phyloP scores from a whole-genome alignment of 2,329 filamentous ascomycete genomes.

The Chalaropsis thielavioides region DNA sequence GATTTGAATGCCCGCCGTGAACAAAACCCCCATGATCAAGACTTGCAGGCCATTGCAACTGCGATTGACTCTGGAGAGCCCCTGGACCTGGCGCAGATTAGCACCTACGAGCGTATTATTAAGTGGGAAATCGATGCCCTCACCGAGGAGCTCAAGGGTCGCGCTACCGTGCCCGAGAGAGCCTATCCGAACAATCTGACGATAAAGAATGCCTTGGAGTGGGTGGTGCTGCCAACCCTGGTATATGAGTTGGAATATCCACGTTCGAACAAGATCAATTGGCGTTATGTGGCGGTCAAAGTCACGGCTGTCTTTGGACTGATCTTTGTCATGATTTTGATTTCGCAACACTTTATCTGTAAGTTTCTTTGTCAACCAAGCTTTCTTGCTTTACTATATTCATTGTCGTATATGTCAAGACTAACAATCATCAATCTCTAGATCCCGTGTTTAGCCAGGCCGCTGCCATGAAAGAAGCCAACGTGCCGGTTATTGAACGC shows the following conservation, averaged over 20 bases:
- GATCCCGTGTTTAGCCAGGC: conserved; percentile 56
- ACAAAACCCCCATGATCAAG: conserved; percentile 41
- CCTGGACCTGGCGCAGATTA: conserved; percentile 47
- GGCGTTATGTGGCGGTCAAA: conserved; percentile 64
- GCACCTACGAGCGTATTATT: conserved; percentile 50
- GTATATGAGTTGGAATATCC: conserved; percentile 72
- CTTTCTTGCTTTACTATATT: not conserved
- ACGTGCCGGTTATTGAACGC: conserved; percentile 44
- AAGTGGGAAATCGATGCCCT: conserved; percentile 51
- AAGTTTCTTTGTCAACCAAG: conserved; percentile 11
- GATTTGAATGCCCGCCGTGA: conserved; percentile 24
- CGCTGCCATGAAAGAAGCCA: conserved; percentile 51
- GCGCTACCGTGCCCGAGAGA: conserved; percentile 34
- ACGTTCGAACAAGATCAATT: conserved; percentile 51
- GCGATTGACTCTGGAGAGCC: conserved; percentile 33
- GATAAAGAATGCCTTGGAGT: conserved; percentile 51
- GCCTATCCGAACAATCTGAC: conserved; percentile 58
- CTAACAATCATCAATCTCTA: conserved; percentile 19
- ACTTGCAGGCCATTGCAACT: conserved; percentile 33
- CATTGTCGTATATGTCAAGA: not conserved
- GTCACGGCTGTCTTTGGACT: conserved; percentile 53
- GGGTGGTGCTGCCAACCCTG: conserved; percentile 58
- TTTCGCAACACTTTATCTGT: conserved; percentile 62
- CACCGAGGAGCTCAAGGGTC: conserved; percentile 50
- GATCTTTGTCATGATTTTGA: conserved; percentile 64